phyloP scores from a whole-genome alignment of 306 rosid genomes.

The Cucumis cinereus region DNA sequence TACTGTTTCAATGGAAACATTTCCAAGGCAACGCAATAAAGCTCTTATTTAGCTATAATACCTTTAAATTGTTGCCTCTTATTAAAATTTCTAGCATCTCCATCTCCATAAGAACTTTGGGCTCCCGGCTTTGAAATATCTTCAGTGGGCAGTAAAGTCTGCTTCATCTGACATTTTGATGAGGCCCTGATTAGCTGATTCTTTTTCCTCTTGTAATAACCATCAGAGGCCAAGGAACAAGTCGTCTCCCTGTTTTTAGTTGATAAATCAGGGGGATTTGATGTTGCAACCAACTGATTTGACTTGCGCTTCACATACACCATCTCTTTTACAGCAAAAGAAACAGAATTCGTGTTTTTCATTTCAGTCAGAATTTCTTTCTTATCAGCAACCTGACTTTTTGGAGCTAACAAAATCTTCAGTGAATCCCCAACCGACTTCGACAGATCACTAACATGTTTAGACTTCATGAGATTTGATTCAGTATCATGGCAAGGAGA shows the following conservation, averaged over 20 bases:
- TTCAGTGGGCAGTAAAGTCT: constrained; percentile 26
- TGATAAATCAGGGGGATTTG: constrained; percentile 40
- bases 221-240: constrained; percentile 44
- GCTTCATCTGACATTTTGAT: constrained; percentile 34
- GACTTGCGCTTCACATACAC: constrained; percentile 68
- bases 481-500: constrained; percentile 29
- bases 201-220: constrained; percentile 78
- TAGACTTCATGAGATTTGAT: constrained; percentile 24
- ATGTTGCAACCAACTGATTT: constrained; percentile 78
- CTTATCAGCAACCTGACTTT: constrained; percentile 27
- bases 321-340: constrained; percentile 38
- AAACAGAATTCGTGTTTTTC: constrained; percentile 23
- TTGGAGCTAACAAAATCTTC: constrained; percentile 26
- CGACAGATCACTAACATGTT: constrained; percentile 23
- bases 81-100: constrained; percentile 36
- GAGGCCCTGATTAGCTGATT: constrained; percentile 73
- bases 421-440: constrained; percentile 22
- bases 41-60: constrained; percentile 25
- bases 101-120: constrained; percentile 29
- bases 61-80: constrained; percentile 57
- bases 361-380: constrained; percentile 35
- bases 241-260: constrained; percentile 30
- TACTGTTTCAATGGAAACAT: background rate
- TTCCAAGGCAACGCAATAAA: background rate
- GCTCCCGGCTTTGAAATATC: constrained; percentile 25